phyloP scores from a whole-genome alignment of 2,329 filamentous ascomycete genomes.

The Talaromyces piceae region DNA sequence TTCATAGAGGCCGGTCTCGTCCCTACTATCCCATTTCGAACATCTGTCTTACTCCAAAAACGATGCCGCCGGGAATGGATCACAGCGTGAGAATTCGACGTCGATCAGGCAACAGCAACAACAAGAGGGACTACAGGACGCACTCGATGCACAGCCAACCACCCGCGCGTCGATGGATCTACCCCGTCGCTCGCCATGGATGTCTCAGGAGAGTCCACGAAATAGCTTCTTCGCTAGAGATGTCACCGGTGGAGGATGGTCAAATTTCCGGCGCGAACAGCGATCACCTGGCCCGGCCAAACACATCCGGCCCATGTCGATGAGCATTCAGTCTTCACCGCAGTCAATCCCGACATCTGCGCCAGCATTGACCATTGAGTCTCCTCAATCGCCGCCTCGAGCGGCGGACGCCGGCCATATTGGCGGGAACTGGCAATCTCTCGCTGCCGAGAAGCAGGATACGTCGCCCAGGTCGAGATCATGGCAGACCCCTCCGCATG shows the following conservation, averaged over 20 bases:
- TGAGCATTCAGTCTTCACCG: conserved; percentile 35
- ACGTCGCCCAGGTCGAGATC: conserved; percentile 17
- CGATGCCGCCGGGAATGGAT: background rate
- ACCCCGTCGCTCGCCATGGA: conserved; percentile 35
- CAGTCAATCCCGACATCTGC: conserved; percentile 35
- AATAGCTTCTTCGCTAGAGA: conserved; percentile 3
- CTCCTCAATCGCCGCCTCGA: conserved; percentile 36
- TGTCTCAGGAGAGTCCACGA: conserved; percentile 16
- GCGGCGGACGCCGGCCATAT: conserved; percentile 38
- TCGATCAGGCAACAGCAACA: conserved; percentile 1
- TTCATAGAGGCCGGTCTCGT: conserved; percentile 40
- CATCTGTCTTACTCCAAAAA: conserved; percentile 31
- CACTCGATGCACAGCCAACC: conserved; percentile 23
- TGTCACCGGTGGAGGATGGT: conserved; percentile 16
- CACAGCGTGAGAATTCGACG: conserved; percentile 2
- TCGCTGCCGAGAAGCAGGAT: conserved; percentile 20
- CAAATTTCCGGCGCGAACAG: conserved; percentile 17
- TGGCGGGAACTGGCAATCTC: conserved; percentile 59
- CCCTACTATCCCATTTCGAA: conserved; percentile 43
- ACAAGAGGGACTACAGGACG: conserved; percentile 27
- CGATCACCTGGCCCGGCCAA: conserved; percentile 51
- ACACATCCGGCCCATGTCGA: conserved; percentile 47
- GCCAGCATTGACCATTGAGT: conserved; percentile 37
- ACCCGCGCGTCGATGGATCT: conserved; percentile 37
- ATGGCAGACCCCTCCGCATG: conserved; percentile 11